These are phyloP conservation scores for Pythium pectinolyticum DNA, from an alignment of 352 stramenopile species.

Conservation along the genomic window DNA sequence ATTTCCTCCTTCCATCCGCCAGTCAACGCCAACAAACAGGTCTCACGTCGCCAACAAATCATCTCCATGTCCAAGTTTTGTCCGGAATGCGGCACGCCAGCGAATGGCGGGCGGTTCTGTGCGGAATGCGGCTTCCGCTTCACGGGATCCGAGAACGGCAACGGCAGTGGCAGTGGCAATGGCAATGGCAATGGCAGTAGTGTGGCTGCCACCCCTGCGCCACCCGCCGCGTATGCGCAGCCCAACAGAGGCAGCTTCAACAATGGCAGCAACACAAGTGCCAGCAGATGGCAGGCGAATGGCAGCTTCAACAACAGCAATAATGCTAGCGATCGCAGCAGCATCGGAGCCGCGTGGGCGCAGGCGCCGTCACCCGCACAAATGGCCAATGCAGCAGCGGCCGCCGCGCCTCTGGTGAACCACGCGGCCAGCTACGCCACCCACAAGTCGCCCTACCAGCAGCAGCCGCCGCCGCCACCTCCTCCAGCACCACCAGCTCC, in stretches of 20 bases:
- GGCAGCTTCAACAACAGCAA: not conserved
- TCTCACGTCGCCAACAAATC: not conserved
- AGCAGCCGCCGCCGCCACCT: not conserved
- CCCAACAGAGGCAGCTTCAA: constrained; percentile 1
- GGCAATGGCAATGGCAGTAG: not conserved
- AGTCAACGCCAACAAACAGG: not conserved
- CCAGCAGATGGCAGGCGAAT: not conserved
- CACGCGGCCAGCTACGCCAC: not conserved
- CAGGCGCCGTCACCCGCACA: not conserved
- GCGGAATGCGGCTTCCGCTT: constrained; percentile 59
- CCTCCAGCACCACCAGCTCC: not conserved
- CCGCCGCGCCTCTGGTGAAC: not conserved
- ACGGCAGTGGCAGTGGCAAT: not conserved
- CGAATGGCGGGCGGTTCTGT: constrained; percentile 61
- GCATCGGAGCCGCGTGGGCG: not conserved
- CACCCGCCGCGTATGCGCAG: not conserved
- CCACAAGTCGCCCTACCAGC: constrained; percentile 1
- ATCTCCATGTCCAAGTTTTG: constrained; percentile 55
- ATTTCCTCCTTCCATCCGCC: too few relatives aligned
- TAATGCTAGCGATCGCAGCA: not conserved
- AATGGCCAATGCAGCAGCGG: not conserved
- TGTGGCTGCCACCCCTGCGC: not conserved
- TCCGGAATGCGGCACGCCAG: constrained; percentile 52
- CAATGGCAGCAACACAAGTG: not conserved
- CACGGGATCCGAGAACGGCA: constrained; percentile 22